Base-by-base conservation (phyloP, 805 yeast genomes). In the Candida dajiaensis region DNA sequence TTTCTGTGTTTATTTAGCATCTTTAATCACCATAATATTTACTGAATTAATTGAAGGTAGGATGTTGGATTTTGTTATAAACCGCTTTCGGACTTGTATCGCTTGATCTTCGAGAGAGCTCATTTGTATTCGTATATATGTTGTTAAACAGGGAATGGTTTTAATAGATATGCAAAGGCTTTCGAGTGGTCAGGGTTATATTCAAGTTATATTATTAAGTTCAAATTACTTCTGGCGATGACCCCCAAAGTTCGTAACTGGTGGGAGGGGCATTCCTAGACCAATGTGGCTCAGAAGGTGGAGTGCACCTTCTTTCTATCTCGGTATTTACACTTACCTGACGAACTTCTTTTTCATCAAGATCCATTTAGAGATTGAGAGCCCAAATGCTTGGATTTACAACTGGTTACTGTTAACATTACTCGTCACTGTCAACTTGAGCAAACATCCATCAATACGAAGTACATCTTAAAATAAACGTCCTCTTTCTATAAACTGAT, bases 301-400 rank as follows among this genome's bases (percentile, higher is more conserved):
- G 62, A 4, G 46, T 1, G 56, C 56, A 7, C 63, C 63, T 3
- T 23, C 44, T 6, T 22, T 59, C 1, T 59, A 59, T 41, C 0
- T 44, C 3, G n/a, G 38, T 1, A 29, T 59, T 9, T 50, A 51
- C 33, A 4, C 23, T 10, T 46, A 49, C 12, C 29, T 59, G 40
- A 45, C 50, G 1, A 11, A 25, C 10, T 31, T 49, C 11, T 59
- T 59, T 48, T 58, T 50, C 41, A 8, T 13, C 6, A 21, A 44
- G 6, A 36, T 51, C 4, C 47, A 50, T 36, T 44, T 26, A 1
- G 52, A 52, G 29, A 33, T 59, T 3, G 28, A 12, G 1, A n/a
- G 43, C 11, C 64, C 64, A 11, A 45, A 45, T 5, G 40, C 58
- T 4, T 9, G 33, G 7, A 11, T 54, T 1, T 58, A 59, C 43